Evolutionary conservation across 129 eudicot genomes (phyloP).

Genomic region (Apium graveolens): DNA sequence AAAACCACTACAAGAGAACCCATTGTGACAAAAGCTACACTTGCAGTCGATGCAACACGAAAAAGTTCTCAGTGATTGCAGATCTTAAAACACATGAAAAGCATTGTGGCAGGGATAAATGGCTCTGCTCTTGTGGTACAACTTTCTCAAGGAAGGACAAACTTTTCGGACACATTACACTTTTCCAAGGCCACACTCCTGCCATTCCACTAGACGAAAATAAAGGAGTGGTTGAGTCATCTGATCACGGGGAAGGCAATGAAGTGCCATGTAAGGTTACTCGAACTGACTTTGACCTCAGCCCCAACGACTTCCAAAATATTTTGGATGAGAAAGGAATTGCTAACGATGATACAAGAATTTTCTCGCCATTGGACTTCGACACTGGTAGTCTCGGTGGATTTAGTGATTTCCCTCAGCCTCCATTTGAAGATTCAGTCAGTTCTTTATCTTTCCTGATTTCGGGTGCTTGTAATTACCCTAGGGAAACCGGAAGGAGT

Average conservation of each 20-base stretch:
- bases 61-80: conserved; percentile 74
- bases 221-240: conserved; percentile 22
- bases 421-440: conserved; percentile 63
- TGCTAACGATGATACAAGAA: conserved; percentile 31
- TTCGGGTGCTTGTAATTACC: conserved; percentile 39
- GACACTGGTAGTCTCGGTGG: conserved; percentile 35
- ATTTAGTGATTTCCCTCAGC: conserved; percentile 63
- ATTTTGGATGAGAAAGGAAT: conserved; percentile 33
- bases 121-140: conserved; percentile 96
- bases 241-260: conserved; percentile 40
- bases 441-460: conserved; percentile 58
- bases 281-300: conserved; percentile 34
- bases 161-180: conserved; percentile 77
- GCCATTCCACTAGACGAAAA: conserved; percentile 45
- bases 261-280: conserved; percentile 38
- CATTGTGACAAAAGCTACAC: conserved; percentile 90
- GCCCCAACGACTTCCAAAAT: conserved; percentile 22
- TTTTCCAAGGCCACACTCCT: conserved; percentile 76
- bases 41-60: conserved; percentile 63
- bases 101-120: conserved; percentile 83
- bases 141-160: conserved; percentile 90
- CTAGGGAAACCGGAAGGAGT: conserved; percentile 48
- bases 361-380: conserved; percentile 63
- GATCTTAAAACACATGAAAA: conserved; percentile 89
- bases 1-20: conserved; percentile 94